Evolutionary conservation across 441 rosid species (phyloP), one percentile per base, ranked within the genome.

Genomic region (Gossypium davidsonii): DNA sequence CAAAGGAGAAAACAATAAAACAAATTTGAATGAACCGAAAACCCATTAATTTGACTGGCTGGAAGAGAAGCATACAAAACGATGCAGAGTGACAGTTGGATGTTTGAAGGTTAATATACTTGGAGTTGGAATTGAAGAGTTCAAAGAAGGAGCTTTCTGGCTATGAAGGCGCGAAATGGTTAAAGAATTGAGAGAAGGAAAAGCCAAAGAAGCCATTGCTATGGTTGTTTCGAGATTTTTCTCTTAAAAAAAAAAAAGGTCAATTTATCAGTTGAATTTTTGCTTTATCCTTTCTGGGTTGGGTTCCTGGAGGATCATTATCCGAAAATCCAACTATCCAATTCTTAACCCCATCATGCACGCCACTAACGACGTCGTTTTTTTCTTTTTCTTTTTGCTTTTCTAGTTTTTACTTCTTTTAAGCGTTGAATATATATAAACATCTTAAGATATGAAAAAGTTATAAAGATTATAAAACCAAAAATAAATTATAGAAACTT

Each of bases 201-300:
- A 88, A 28, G 86, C 80, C 26, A 88, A 70, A 73, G 88, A 80
- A 66, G 77, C 90, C 97, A 89, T 93, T 18, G 42, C 28, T 23
- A 34, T 53, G 53, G 28, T 11, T 31, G 37, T 59, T 68, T 42
- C 15, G n/a, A 39, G 51, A 17, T 9, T 21, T 46, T 44, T 23
- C 7, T 15, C 37, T 57, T 23, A 0, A 23, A 23, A 23, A 17
- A 3, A 3, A 59, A 11, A 10, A 42, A 0, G 14, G 23, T 65
- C 53, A 17, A 37, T 10, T 66, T 66, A 46, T 21, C 56, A 44
- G 56, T 44, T 56, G 61, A 6, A 17, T 37, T 15, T 23, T 46
- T 46, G 14, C 20, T 23, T 23, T 46, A 14, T 66, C 37, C 7
- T 44, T 66, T 66, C 37, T 23, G 37, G 55, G 70, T 65, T 20